Evolutionary conservation across 305 asterid species (phyloP).

Genomic region (Andrographis paniculata): DNA sequence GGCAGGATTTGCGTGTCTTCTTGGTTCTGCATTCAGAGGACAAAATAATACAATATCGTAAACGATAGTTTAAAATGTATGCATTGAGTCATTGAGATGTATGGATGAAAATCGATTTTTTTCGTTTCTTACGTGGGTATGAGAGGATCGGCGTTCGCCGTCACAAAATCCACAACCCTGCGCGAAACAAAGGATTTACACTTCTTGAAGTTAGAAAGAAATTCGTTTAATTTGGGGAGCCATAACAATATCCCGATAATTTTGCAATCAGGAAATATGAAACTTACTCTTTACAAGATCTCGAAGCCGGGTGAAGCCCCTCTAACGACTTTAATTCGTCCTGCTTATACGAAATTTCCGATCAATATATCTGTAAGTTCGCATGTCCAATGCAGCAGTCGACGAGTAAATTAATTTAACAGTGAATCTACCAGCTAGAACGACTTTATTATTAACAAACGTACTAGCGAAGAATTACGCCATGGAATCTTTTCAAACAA

Average conservation of each 20-base stretch:
- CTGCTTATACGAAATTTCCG: constrained; percentile 34
- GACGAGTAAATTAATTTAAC: too few relatives aligned
- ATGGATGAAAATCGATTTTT: not conserved
- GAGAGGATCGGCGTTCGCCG: constrained; percentile 61
- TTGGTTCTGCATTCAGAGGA: constrained; percentile 33
- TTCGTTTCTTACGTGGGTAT: constrained; percentile 57
- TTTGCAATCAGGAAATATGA: not conserved
- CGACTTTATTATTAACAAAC: too few relatives aligned
- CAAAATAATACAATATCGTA: constrained; percentile 1
- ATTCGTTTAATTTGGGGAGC: not conserved
- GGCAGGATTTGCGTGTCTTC: constrained; percentile 42
- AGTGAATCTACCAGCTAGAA: too few relatives aligned
- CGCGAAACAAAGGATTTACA: constrained; percentile 17
- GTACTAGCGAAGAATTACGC: too few relatives aligned
- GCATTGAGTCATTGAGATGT: not conserved
- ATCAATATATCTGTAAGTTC: too few relatives aligned
- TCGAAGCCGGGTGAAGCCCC: constrained; percentile 63
- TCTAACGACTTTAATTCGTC: constrained; percentile 72
- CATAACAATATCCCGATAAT: not conserved
- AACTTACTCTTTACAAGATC: constrained; percentile 79
- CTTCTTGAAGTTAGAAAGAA: not conserved
- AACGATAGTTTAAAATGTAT: not conserved
- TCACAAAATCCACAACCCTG: constrained; percentile 70
- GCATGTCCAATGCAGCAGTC: too few relatives aligned
- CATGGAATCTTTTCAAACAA: too few relatives aligned